Percentiles rank a stretch among this genome's conserved stretches.
phyloP scores from a whole-genome alignment of 495 filamentous ascomycete species.

The Penicillium arizonense region DNA sequence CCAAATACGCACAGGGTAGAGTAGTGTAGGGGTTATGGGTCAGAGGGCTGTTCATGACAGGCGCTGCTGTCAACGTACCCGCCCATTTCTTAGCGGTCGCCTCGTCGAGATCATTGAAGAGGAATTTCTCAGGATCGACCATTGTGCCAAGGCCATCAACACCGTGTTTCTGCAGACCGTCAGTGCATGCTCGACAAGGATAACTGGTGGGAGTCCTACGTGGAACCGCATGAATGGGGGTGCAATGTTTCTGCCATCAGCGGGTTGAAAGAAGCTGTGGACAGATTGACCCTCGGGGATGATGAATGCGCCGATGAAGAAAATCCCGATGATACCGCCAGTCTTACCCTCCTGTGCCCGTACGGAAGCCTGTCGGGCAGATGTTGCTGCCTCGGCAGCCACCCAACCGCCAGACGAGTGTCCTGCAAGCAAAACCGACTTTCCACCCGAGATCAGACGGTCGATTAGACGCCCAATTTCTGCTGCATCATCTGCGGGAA shows the following conservation, averaged over 20 bases:
- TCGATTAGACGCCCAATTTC: slow-evolving; percentile 19
- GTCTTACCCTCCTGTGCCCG: slow-evolving; percentile 17
- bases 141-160: slow-evolving; percentile 16
- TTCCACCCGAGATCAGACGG: slow-evolving; percentile 20
- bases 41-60: slow-evolving; percentile 20
- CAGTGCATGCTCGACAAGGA: not conserved
- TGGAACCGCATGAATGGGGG: slow-evolving; percentile 23
- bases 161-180: slow-evolving; percentile 19
- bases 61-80: slow-evolving; percentile 33
- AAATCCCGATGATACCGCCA: slow-evolving; percentile 35
- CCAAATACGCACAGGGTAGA: slow-evolving; percentile 35
- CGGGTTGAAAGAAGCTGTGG: slow-evolving; percentile 24
- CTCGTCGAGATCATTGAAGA: slow-evolving; percentile 27
- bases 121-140: slow-evolving; percentile 12
- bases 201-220: slow-evolving; percentile 9
- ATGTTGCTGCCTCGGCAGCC: slow-evolving; percentile 28
- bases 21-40: slow-evolving; percentile 31
- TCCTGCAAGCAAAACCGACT: slow-evolving; percentile 24
- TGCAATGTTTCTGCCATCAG: slow-evolving; percentile 18
- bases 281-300: slow-evolving; percentile 30
- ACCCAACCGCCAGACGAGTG: slow-evolving; percentile 38
- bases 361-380: slow-evolving; percentile 19
- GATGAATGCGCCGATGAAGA: slow-evolving; percentile 32
- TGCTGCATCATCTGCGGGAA: slow-evolving; percentile 19
- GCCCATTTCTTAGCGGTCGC: slow-evolving; percentile 19